Evolutionary conservation across 495 filamentous ascomycete genomes (phyloP).

Genomic region (Achaetomiella virescens): DNA sequence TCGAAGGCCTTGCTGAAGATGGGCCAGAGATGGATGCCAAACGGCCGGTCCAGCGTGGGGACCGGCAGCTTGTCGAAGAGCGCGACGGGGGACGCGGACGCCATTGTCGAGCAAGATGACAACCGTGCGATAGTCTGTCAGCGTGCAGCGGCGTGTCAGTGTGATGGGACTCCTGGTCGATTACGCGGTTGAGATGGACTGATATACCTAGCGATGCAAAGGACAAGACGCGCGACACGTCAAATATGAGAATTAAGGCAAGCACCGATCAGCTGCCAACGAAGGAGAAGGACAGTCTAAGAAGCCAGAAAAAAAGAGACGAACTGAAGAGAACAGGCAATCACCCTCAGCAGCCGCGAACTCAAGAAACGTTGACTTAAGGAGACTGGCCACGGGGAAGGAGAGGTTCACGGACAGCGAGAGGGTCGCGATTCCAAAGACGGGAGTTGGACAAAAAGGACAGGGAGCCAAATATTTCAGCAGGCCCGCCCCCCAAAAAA

Average conservation of each 20-base stretch:
- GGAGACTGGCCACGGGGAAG: slow-evolving; percentile 8
- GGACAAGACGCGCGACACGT: slow-evolving; percentile 8
- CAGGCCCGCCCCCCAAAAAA: slow-evolving; percentile 12
- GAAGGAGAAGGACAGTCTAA: not conserved
- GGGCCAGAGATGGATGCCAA: slow-evolving; percentile 89
- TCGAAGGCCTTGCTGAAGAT: slow-evolving; percentile 83
- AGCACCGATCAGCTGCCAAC: not conserved
- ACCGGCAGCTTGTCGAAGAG: slow-evolving; percentile 59
- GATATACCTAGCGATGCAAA: not conserved
- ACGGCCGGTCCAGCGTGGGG: slow-evolving; percentile 84
- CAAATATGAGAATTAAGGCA: not conserved
- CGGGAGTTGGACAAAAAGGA: not conserved
- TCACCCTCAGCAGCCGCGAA: slow-evolving; percentile 7
- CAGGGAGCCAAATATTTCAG: slow-evolving; percentile 15
- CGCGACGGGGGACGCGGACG: slow-evolving; percentile 42
- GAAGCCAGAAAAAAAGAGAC: slow-evolving; percentile 5
- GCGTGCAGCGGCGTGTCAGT: slow-evolving; percentile 2
- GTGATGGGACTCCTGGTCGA: not conserved
- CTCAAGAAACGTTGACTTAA: slow-evolving; percentile 4
- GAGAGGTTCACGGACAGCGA: slow-evolving; percentile 4
- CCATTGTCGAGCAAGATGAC: slow-evolving; percentile 28
- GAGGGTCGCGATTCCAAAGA: slow-evolving; percentile 3
- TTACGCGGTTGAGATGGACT: not conserved
- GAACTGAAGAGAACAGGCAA: not conserved
- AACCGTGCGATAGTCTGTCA: slow-evolving; percentile 9